Evolutionary conservation across 208 protist species (phyloP), one percentile per base, ranked within the genome.

Genomic region (Wallacemonas sp.): DNA sequence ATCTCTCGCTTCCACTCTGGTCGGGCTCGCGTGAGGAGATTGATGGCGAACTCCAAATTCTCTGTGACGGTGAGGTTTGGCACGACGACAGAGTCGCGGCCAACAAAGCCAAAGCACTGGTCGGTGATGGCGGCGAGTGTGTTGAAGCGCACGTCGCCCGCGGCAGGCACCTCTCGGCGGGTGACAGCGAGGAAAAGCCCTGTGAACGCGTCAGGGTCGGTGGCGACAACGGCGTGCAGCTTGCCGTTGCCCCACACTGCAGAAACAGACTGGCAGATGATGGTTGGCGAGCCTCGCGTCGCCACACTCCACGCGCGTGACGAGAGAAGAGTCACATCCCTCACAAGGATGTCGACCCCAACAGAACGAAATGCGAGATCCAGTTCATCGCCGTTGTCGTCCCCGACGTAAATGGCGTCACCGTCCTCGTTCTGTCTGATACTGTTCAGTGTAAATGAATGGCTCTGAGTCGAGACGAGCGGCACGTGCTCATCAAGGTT

Each of bases 21-120:
- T 44, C 34, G 70, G 21, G 72, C 76, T 24, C 65, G 67, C 33
- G 73, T 79, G 27, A 80, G 66, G 44, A 90, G 78, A 29, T 77
- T 69, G 55, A 85, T 63, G 26, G 79, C 78, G 60, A 84, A 85
- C 57, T 72, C 70, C 41, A 90, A 68, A 39, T 87, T 86, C 26
- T 79, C 64, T 38, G 63, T 52, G 8, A 90, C 84, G 30, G 78
- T 76, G 4, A 90, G 65, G 56, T 74, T 74, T 48, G 77, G 74
- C 24, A 87, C 65, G 34, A 63, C 26, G 4, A 62, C 49, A 29
- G 63, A 57, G 34, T 58, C 62, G 29, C 62, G 58, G 2, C 63
- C 68, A 23, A 78, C 65, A 54, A 78, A 41, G 23, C 72, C 77
- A 34, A 78, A 69, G 17, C 44, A 57, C 55, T 66, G 49, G 3